phyloP scores from a whole-genome alignment of 225 moss, liverwort and hornwort genomes.

The Anthoceros angustus region DNA sequence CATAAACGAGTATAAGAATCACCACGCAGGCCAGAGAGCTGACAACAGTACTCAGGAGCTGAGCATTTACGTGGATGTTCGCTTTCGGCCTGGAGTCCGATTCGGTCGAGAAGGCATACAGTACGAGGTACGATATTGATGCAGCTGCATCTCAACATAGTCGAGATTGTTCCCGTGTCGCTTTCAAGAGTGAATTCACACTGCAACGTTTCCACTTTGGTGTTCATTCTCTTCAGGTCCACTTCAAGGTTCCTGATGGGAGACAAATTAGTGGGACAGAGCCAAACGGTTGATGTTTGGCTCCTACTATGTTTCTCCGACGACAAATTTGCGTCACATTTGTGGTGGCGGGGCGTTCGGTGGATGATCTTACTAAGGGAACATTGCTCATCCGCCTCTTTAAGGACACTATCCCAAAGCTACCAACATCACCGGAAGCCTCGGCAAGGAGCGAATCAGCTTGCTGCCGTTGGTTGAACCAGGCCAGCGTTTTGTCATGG shows the following conservation, averaged over 20 bases:
- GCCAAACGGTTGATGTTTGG: slow-evolving; percentile 18
- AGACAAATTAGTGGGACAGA: not conserved
- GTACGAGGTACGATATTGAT: not conserved
- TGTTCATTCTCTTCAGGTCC: not conserved
- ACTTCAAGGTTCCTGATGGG: not conserved
- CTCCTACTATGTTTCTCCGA: slow-evolving; percentile 26
- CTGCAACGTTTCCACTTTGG: not conserved
- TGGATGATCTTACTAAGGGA: slow-evolving; percentile 11
- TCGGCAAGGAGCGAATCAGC: not conserved
- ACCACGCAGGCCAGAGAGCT: not conserved
- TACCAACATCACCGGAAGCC: no score
- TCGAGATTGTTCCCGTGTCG: not conserved
- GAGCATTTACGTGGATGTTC: slow-evolving; percentile 10
- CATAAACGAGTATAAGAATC: slow-evolving; percentile 5
- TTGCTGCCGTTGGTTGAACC: not conserved
- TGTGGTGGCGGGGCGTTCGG: slow-evolving; percentile 11
- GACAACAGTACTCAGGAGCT: slow-evolving; percentile 6
- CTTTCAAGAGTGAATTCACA: not conserved
- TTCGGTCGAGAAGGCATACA: slow-evolving; percentile 1
- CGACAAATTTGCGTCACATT: slow-evolving; percentile 18
- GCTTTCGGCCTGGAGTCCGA: not conserved
- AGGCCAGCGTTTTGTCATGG: slow-evolving; percentile 25
- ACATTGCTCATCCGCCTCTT: slow-evolving; percentile 12
- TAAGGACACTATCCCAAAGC: not conserved
- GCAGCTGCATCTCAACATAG: not conserved